Percentiles rank a stretch among this genome's conserved stretches.
Evolutionary conservation across 305 asterid species (phyloP).

Genomic region (Plantago lanceolata): DNA sequence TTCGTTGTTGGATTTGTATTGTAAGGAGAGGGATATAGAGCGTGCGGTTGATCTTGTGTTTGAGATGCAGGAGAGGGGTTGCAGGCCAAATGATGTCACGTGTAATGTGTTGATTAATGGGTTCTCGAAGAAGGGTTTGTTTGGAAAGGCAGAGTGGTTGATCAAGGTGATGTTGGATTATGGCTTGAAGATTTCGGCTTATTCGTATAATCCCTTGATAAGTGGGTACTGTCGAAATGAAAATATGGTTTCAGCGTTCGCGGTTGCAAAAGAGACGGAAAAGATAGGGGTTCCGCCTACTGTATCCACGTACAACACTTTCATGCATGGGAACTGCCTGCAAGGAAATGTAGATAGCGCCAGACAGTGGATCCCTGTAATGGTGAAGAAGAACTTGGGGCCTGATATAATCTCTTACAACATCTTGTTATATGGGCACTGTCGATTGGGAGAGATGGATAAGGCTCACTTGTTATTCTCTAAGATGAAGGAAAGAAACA

Average conservation of each 20-base stretch:
- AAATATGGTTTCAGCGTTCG: slow-evolving; percentile 49
- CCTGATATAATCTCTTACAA: slow-evolving; percentile 57
- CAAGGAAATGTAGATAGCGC: slow-evolving; percentile 53
- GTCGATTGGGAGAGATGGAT: slow-evolving; percentile 42
- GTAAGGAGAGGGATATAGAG: slow-evolving; percentile 49
- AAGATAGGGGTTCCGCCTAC: slow-evolving; percentile 45
- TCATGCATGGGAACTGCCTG: slow-evolving; percentile 66
- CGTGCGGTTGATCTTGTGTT: slow-evolving; percentile 41
- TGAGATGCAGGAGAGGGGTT: slow-evolving; percentile 54
- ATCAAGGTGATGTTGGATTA: slow-evolving; percentile 42
- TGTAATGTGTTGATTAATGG: slow-evolving; percentile 54
- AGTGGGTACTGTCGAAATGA: slow-evolving; percentile 53
- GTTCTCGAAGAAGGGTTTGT: slow-evolving; percentile 49
- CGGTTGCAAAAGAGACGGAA: slow-evolving; percentile 53
- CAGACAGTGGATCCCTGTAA: slow-evolving; percentile 48
- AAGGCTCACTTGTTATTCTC: slow-evolving; percentile 44
- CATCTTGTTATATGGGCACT: slow-evolving; percentile 53
- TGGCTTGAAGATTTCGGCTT: slow-evolving; percentile 53
- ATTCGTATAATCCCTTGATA: slow-evolving; percentile 56
- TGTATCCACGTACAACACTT: slow-evolving; percentile 48
- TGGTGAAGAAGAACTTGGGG: slow-evolving; percentile 56
- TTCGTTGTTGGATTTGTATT: slow-evolving; percentile 55
- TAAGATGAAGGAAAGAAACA: slow-evolving; percentile 37
- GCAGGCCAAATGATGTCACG: slow-evolving; percentile 49
- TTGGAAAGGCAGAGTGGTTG: slow-evolving; percentile 48